phyloP scores from a whole-genome alignment of 345 rosid species.

The Sapria himalayana region DNA sequence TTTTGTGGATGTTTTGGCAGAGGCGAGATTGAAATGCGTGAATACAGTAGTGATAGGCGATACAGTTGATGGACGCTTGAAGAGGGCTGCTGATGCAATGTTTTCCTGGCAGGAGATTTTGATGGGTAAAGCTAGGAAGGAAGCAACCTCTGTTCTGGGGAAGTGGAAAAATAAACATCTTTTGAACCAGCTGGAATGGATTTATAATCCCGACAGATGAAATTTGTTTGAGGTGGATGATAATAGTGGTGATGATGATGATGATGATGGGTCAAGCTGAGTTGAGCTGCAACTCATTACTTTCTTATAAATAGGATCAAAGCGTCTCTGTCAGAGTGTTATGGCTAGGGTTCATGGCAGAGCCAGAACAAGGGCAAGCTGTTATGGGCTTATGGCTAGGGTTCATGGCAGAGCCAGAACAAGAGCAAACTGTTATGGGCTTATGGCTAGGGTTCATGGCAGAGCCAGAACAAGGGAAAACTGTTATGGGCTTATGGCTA shows the following conservation, averaged over 20 bases:
- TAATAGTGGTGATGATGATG: background rate
- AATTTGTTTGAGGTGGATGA: background rate
- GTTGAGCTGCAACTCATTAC: no score
- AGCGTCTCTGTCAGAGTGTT: no score
- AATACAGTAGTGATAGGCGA: conserved; percentile 75
- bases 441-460: no score
- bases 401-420: no score
- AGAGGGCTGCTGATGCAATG: conserved; percentile 52
- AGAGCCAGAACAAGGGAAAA: no score
- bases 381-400: no score
- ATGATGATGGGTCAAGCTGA: background rate
- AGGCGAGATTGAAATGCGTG: conserved; percentile 54
- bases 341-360: no score
- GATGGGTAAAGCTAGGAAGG: conserved; percentile 80
- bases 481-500: no score
- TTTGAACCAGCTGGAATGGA: conserved; percentile 66
- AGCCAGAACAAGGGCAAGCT: no score
- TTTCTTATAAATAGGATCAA: no score
- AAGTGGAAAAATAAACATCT: conserved; percentile 56
- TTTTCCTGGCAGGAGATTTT: conserved; percentile 70
- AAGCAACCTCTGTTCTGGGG: conserved; percentile 42
- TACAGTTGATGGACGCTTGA: conserved; percentile 36
- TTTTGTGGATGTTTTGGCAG: conserved; percentile 40
- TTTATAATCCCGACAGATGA: conserved; percentile 24
- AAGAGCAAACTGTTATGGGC: no score